These are phyloP conservation scores for Sechiopsis laciniata DNA, from an alignment of 306 rosid genomes.

Conservation along the genomic window DNA sequence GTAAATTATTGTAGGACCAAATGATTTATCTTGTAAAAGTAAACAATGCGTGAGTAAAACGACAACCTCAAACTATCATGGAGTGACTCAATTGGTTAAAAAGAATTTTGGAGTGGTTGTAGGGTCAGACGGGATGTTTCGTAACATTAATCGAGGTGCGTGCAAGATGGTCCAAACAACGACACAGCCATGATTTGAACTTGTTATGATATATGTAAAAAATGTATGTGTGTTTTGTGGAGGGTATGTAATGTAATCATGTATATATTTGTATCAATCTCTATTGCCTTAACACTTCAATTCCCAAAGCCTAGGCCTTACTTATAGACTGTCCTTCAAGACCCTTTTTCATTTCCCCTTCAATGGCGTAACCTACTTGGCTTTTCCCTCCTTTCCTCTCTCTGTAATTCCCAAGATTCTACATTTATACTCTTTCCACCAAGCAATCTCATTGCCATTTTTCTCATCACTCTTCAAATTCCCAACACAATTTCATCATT, in stretches of 20 bases:
- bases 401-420: conserved; percentile 73
- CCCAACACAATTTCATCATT: background rate
- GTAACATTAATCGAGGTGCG: too few species aligned
- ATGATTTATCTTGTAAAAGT: too few species aligned
- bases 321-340: conserved; percentile 44
- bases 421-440: conserved; percentile 27
- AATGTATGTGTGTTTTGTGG: background rate
- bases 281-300: conserved; percentile 38
- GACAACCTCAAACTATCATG: too few species aligned
- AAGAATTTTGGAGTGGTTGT: too few species aligned
- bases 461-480: background rate
- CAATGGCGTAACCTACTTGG: conserved; percentile 38
- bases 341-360: background rate
- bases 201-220: too few species aligned
- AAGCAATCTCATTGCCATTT: conserved; percentile 31
- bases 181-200: too few species aligned
- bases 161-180: too few species aligned
- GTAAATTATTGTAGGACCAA: too few species aligned
- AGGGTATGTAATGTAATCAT: background rate
- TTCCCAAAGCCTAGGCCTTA: conserved; percentile 83
- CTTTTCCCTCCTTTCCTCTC: background rate
- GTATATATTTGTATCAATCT: background rate
- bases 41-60: too few species aligned
- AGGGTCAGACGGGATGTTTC: too few species aligned
- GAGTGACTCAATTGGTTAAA: too few species aligned